Percentiles rank a stretch among this genome's conserved stretches.
Conservation (phyloP, 2,329 filamentous ascomycete species). For the Aciculosporium take region DNA sequence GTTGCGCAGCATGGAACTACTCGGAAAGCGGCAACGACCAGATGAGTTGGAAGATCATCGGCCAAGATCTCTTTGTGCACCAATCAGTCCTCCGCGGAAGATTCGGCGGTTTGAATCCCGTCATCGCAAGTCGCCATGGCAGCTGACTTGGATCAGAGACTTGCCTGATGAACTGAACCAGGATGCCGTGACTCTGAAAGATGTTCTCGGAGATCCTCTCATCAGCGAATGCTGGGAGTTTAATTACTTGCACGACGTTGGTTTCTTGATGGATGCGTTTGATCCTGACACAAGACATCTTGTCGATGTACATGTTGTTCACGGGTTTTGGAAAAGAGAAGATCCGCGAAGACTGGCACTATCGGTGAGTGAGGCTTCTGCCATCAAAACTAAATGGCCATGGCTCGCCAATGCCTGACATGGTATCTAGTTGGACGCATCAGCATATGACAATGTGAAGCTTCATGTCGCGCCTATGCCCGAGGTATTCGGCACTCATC, state of each 20-base stretch:
- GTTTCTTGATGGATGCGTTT: conserved; percentile 40
- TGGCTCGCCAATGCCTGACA: neutral
- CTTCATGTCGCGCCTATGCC: conserved; percentile 66
- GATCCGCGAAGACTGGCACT: conserved; percentile 42
- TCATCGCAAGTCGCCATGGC: conserved; percentile 48
- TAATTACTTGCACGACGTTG: conserved; percentile 49
- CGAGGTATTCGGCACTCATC: conserved; percentile 76
- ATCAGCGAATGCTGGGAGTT: conserved; percentile 61
- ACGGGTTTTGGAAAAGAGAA: conserved; percentile 54
- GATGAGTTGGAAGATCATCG: conserved; percentile 4
- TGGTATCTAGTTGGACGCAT: conserved; percentile 22
- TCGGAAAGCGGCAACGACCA: conserved; percentile 18
- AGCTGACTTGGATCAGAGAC: conserved; percentile 55
- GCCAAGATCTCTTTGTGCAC: conserved; percentile 17
- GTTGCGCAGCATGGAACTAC: conserved; percentile 15
- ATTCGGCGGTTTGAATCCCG: conserved; percentile 11
- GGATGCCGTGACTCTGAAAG: conserved; percentile 49
- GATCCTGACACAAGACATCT: conserved; percentile 34
- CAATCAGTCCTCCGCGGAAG: conserved; percentile 34
- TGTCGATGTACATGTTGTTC: conserved; percentile 41
- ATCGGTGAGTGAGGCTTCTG: conserved; percentile 30
- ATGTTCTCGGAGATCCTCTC: conserved; percentile 59
- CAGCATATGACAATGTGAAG: conserved; percentile 50
- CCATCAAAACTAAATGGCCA: no score
- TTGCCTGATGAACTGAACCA: conserved; percentile 45